Base-by-base conservation (phyloP, 805 yeast species). In the Ogataea nonfermentans region DNA sequence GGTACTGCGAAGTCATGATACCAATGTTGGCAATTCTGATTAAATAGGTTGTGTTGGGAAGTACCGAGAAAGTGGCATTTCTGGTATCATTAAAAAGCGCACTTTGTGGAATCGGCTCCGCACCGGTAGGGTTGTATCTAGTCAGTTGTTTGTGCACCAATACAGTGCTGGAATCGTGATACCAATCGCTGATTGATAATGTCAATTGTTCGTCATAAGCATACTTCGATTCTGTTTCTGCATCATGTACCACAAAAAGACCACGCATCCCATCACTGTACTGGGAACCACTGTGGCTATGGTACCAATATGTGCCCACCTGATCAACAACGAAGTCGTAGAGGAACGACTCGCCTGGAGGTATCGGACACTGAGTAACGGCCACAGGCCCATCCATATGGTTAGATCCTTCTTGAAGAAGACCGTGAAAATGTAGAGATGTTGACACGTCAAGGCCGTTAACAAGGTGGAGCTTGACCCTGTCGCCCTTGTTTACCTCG, bases 271-370 rank as follows among this genome's bases (percentile, higher is more conserved):
- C 95, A 60, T 84, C 95, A 40, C 84, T 77, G 52, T 84, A 84
- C 55, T 84, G 93, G 10, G 84, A 66, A 0, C 87, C 89, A 26
- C 80, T 70, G 53, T 84, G 95, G 4, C 88, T 79, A 58, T 84
- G 95, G 60, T 84, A 84, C 95, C 95, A 84, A 62, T 70, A 84
- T n/a, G 87, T 74, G 35, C 95, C 95, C 3, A 67, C 77, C 58
- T 84, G 90, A 46, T 76, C 71, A 8, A 82, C 81, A 2, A 84
- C 78, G 53, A 84, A 84, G 61, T 84, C 83, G 62, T 84, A 84
- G 31, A 79, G 58, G 56, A 71, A 73, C 2, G 87, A 75, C 49
- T 76, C 76, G 20, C 84, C 84, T 7, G 84, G 80, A 29, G 78
- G 73, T 44, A 84, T 80, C 24, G 91, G 91, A 65, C 91, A 84